Percentiles rank a stretch among this genome's conserved stretches.
These are phyloP conservation scores for Puccinia novopanici DNA, from an alignment of 1,284 basidiomycete species.

Conservation along the genomic window DNA sequence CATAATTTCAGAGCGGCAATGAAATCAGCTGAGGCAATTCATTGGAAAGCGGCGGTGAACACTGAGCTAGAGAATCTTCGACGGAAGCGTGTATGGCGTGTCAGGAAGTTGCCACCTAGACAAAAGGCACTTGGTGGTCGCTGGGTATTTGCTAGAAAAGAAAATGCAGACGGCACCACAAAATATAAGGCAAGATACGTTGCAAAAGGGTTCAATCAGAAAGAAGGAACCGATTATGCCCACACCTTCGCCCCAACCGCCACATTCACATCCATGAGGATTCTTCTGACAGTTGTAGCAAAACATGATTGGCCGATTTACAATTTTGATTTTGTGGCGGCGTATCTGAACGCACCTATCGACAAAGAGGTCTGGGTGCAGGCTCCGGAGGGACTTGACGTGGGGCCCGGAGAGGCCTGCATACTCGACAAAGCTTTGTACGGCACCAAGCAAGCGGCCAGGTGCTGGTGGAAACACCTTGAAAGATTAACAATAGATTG, in stretches of 20 bases:
- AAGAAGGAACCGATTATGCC: neutral
- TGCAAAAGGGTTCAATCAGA: neutral
- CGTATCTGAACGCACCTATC: constrained; percentile 2
- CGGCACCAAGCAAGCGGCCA: constrained; percentile 8
- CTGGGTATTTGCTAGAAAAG: neutral
- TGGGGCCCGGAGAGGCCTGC: neutral
- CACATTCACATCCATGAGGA: too few relatives aligned
- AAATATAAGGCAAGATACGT: constrained; percentile 8
- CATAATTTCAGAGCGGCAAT: too few relatives aligned
- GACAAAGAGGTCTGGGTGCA: neutral
- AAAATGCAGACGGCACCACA: neutral
- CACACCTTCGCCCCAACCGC: constrained; percentile 14
- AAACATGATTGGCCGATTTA: too few relatives aligned
- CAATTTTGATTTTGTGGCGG: too few relatives aligned
- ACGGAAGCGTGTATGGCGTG: neutral
- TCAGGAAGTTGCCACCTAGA: neutral
- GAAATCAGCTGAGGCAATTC: neutral
- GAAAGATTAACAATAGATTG: too few relatives aligned
- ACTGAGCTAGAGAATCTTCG: neutral
- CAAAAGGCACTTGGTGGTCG: neutral
- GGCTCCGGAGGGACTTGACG: neutral
- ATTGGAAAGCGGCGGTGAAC: neutral
- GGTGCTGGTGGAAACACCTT: constrained; percentile 34
- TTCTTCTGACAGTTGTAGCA: too few relatives aligned
- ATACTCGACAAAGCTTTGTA: neutral